These are phyloP conservation scores for Saturnispora gosingensis DNA, from an alignment of 805 yeast species.

Conservation along the genomic window DNA sequence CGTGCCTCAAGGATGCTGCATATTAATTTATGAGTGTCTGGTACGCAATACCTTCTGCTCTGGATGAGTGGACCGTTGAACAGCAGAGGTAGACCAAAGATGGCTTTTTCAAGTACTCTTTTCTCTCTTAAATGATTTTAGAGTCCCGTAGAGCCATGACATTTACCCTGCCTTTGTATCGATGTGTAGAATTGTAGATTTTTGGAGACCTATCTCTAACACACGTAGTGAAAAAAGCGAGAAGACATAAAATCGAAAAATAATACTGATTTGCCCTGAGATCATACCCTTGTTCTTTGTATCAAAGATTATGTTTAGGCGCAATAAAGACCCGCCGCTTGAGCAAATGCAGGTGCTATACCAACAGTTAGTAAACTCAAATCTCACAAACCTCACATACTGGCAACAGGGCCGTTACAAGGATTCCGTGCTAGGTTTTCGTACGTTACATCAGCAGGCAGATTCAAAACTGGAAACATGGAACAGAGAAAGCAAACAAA, in stretches of 20 bases:
- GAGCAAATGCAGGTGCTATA: constrained; percentile 11
- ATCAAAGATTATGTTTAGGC: constrained; percentile 4
- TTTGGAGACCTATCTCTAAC: background rate
- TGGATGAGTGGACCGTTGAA: constrained; percentile 5
- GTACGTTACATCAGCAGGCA: constrained; percentile 24
- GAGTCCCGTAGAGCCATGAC: constrained; percentile 14
- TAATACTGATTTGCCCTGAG: background rate
- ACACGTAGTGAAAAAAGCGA: background rate
- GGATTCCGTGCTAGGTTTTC: constrained; percentile 2
- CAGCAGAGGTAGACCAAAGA: constrained; percentile 5
- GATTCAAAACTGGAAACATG: constrained; percentile 46
- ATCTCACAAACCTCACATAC: background rate
- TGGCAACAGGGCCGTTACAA: constrained; percentile 3
- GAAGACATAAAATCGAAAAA: background rate
- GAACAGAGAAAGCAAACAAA: constrained; percentile 30
- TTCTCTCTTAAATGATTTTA: background rate
- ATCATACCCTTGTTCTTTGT: background rate
- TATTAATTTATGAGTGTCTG: constrained; percentile 11
- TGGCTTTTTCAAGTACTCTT: constrained; percentile 6
- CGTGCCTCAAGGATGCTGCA: constrained; percentile 7
- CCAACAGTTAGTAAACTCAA: constrained; percentile 6
- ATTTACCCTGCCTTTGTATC: background rate
- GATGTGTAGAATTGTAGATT: background rate
- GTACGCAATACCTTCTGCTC: background rate
- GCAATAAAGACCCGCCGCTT: constrained; percentile 5